Base-by-base conservation (phyloP, 352 stramenopile species). In the Phytophthora agathidicida region DNA sequence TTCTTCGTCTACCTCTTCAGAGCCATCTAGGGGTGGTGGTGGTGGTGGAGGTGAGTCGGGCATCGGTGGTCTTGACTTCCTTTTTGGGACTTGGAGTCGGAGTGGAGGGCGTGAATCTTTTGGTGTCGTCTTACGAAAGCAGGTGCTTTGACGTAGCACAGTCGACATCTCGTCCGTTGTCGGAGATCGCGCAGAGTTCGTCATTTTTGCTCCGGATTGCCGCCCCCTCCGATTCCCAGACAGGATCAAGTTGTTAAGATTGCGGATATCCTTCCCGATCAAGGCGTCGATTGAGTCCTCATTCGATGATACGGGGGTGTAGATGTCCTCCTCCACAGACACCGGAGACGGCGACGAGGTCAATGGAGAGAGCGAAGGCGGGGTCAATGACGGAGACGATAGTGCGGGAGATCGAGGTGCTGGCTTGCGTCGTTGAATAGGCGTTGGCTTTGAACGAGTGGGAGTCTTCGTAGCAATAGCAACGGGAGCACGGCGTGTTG, bases 221-320 rank as follows among this genome's bases (percentile, higher is more conserved):
- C 26, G 41, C 3, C n/a, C n/a, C n/a, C 37, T 70, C 46, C 26
- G 45, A 23, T 39, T 75, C 48, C 53, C 50, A 7, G 60, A 65
- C 6, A 59, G 69, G 13, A 89, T 73, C 14, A 89, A 53, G 0
- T 63, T 46, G 24, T 77, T 71, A 0, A 89, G 55, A 5, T 83
- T 42, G 1, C 53, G 36, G 3, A 89, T 68, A n/a, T 86, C 79
- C 6, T 71, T 63, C 9, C 48, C 60, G 28, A 89, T 80, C 13
- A 86, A 60, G 10, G 70, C 56, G 45, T 84, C 73, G n/a, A 86
- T 72, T 3, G 73, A 85, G 10, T 69, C 56, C 7, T 81, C 58
- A 4, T 64, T 60, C 0, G 60, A 37, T 7, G 41, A 50, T 19
- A 33, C 33, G 10, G 42, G 26, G 2, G 37, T 41, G 19, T 77